Base-by-base conservation (phyloP, 2,329 filamentous ascomycete genomes). In the Capronia americana region DNA sequence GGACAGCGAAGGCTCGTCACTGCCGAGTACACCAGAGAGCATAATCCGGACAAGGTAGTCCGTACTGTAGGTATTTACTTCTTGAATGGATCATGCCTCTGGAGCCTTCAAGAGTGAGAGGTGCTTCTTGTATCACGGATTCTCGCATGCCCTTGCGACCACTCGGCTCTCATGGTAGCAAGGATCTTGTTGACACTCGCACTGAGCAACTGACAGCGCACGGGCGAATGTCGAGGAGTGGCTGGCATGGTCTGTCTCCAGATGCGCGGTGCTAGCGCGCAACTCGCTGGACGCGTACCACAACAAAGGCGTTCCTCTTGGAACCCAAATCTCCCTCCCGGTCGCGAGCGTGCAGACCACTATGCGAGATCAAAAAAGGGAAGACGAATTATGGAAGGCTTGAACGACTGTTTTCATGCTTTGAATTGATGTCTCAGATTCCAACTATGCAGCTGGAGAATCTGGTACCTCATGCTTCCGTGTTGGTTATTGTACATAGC, bases 341-440 rank as follows among this genome's bases (percentile, higher is more conserved):
- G 44, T 44, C 38, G 17, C 38, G 38, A n/a, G 5, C 7, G 7
- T 44, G 38, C 17, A n/a, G 38, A 2, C 17, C 5, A 1, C 17
- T n/a, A 20, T 44, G 17, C 17, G 10, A n/a, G 5, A n/a, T 17
- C n/a, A n/a, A n/a, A 38, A 48, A 41, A 24, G 17, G 26, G 34
- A 50, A 17, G n/a, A n/a, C 57, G 17, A 53, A 54, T 26, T 46
- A 30, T 54, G 10, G 3, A 23, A 34, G 44, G 23, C 30, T 50
- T 26, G 61, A 17, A 53, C 30, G 34, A 65, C 67, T 65, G 66
- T 68, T 71, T 70, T 73, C 69, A 72, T 71, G 69, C 71, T 69
- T 72, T 72, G 65, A 61, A 69, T 73, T 72, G 59, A 68, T 65
- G 64, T 63, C 59, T 69, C 64, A 57, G 63, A 58, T 62, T 41